Conservation (phyloP, 2,329 filamentous ascomycete genomes). For the Fusarium keratoplasticum region DNA sequence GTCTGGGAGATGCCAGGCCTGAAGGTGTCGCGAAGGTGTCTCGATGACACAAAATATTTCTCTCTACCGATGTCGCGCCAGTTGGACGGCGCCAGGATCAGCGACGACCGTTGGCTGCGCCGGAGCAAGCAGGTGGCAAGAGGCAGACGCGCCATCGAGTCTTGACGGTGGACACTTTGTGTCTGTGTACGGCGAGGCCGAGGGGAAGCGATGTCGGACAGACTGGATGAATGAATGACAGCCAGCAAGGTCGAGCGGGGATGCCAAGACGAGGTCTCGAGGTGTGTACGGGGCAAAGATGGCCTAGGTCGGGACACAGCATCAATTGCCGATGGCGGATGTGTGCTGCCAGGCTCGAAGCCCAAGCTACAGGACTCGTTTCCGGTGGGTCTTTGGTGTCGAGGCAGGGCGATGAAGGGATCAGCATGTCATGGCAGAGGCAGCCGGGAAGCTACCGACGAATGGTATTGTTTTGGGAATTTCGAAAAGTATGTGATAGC, state of each 20-base stretch:
- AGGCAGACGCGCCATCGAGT: not conserved
- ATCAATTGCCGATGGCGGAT: not conserved
- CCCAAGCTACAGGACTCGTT: not conserved
- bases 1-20: constrained; percentile 22
- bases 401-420: not conserved
- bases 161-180: constrained; percentile 10
- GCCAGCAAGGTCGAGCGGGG: not conserved
- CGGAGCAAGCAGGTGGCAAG: constrained; percentile 1
- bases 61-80: constrained; percentile 16
- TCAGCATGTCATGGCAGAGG: constrained; percentile 9
- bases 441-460: not conserved
- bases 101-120: constrained; percentile 14
- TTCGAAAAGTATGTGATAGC: constrained; percentile 27
- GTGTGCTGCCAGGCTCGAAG: not conserved
- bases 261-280: constrained; percentile 14
- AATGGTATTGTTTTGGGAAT: constrained; percentile 11
- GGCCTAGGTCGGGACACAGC: not conserved
- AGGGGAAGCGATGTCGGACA: constrained; percentile 15
- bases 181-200: constrained; percentile 4
- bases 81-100: constrained; percentile 8
- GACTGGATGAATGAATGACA: constrained; percentile 5
- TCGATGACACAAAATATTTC: constrained; percentile 14
- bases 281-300: not conserved
- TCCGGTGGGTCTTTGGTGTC: not conserved
- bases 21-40: constrained; percentile 8